Base-by-base conservation (phyloP, 1,139 yeast species). In the Hemisphaericaspora subhashii region DNA sequence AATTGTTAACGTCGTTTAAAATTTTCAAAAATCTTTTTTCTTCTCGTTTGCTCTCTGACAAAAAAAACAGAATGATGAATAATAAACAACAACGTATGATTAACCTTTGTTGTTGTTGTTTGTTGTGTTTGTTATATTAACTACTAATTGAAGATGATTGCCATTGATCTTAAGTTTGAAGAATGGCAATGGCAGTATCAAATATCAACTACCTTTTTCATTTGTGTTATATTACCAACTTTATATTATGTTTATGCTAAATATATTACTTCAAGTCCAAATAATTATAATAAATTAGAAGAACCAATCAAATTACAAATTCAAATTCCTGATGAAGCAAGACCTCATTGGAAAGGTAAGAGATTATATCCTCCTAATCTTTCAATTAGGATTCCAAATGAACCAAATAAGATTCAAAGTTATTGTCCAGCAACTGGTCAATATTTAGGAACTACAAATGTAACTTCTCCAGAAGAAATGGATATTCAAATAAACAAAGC, bases 381-480 rank as follows among this genome's bases (percentile, higher is more conserved):
- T 11, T 66, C 76, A 11, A 67, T 82, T 7, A 64, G 68, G 36
- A 72, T 75, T 53, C 56, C 75, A 1, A 76, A 74, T 32, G 90
- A 85, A 41, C 86, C 89, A 0, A 69, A 65, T 16, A 69, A 66
- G 50, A 86, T 90, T 45, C 94, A 86, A 55, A 80, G 92, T 47
- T 85, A 86, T 58, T 92, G 98, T 63, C 98, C 98, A 5, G 97
- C 98, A 0, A 92, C 98, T 0, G 94, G 96, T 22, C 96, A 88
- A 63, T 81, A 72, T 43, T 68, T 92, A 48, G 98, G 96, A 1
- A 72, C 81, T 13, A 81, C 81, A 50, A 68, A 72, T 32, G 81
- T 88, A 4, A 79, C 81, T 40, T 62, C 83, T 9, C 69, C 72
- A 36, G 75, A 72, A 5, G 92, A 87, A 32, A 86, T 92, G 64